Percentiles rank a stretch among this genome's conserved stretches.
Conservation (phyloP, 441 rosid species). For the Flueggea neowawraea region DNA sequence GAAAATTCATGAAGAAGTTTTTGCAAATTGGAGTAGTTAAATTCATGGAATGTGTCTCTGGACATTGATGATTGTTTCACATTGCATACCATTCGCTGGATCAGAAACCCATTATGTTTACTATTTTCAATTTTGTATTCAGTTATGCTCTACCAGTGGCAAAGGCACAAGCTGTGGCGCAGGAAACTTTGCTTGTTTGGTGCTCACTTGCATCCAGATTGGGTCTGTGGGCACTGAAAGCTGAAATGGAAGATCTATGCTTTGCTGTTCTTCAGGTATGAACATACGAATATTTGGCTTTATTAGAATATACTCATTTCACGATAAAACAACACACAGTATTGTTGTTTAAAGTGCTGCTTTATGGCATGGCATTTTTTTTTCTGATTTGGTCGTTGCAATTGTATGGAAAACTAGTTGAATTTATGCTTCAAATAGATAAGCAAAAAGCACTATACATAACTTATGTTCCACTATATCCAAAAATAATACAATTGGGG, state of each 20-base stretch:
- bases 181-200: constrained; percentile 74
- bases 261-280: constrained; percentile 80
- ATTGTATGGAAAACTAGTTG: no score
- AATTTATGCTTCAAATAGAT: no score
- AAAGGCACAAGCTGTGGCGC: constrained; percentile 76
- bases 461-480: no score
- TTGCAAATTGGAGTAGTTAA: neutral
- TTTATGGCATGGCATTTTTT: no score
- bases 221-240: constrained; percentile 81
- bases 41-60: constrained; percentile 2
- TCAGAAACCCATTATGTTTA: constrained; percentile 8
- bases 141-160: constrained; percentile 60
- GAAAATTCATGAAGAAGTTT: constrained; percentile 8
- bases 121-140: constrained; percentile 15
- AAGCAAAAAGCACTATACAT: no score
- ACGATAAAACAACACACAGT: neutral
- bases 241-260: constrained; percentile 74
- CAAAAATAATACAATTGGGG: no score
- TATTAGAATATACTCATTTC: neutral
- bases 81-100: neutral
- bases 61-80: neutral
- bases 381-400: no score
- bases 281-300: neutral
- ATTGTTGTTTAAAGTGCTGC: no score
- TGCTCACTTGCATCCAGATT: constrained; percentile 82